These are phyloP conservation scores for Aspergillus latus DNA, from an alignment of 2,329 filamentous ascomycete species.

Conservation along the genomic window DNA sequence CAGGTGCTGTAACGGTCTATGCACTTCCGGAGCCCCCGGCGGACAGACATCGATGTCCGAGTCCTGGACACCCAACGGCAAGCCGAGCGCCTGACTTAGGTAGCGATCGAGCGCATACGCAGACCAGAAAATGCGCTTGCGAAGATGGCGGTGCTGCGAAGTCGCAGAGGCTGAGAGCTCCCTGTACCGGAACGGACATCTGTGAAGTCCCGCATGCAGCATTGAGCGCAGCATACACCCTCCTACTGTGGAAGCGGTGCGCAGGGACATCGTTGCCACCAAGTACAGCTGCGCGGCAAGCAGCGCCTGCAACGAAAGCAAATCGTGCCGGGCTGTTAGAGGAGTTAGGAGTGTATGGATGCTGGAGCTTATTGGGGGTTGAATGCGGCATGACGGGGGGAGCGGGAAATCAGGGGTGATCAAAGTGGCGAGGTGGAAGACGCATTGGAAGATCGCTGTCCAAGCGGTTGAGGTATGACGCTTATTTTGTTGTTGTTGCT, in stretches of 20 bases:
- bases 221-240: constrained; percentile 50
- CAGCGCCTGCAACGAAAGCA: constrained; percentile 50
- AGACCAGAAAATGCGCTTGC: constrained; percentile 46
- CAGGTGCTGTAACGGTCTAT: constrained; percentile 28
- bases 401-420: constrained; percentile 35
- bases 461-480: constrained; percentile 26
- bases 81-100: constrained; percentile 40
- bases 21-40: constrained; percentile 45
- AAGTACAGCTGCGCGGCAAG: constrained; percentile 52
- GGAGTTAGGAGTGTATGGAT: constrained; percentile 40
- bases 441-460: constrained; percentile 48
- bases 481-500: constrained; percentile 15
- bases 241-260: constrained; percentile 51
- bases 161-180: constrained; percentile 36
- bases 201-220: constrained; percentile 52
- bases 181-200: constrained; percentile 53
- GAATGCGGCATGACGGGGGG: constrained; percentile 37
- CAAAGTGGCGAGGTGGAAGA: constrained; percentile 51
- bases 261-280: constrained; percentile 49
- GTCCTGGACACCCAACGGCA: constrained; percentile 44
- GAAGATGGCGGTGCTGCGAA: constrained; percentile 40
- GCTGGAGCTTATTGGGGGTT: constrained; percentile 33
- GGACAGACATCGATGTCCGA: constrained; percentile 48
- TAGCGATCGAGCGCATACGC: constrained; percentile 45
- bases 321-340: constrained; percentile 46